Conservation (phyloP, 2,329 filamentous ascomycete genomes). For the Penicillium sp. region DNA sequence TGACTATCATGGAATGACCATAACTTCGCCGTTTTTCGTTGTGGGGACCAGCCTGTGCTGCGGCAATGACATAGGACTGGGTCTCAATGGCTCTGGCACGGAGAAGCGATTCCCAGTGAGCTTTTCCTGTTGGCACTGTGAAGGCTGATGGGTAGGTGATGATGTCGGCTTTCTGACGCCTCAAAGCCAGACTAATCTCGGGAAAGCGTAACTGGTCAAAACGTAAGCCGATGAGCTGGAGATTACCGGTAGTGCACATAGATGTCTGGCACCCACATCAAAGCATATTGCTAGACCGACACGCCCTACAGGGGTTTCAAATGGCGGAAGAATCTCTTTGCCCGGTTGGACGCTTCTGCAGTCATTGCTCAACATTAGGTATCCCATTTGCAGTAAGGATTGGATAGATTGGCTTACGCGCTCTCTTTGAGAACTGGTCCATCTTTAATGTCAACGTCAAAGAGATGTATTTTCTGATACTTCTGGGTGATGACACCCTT, state of each 20-base stretch:
- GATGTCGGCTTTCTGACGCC: conserved; percentile 68
- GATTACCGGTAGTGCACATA: background rate
- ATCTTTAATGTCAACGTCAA: conserved; percentile 66
- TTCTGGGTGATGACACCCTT: conserved; percentile 58
- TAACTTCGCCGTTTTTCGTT: conserved; percentile 79
- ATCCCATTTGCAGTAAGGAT: background rate
- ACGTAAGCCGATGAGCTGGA: background rate
- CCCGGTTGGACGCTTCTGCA: conserved; percentile 67
- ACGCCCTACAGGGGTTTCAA: conserved; percentile 70
- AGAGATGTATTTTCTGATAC: conserved; percentile 91
- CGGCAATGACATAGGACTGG: conserved; percentile 81
- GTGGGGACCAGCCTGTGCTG: conserved; percentile 76
- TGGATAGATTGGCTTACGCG: conserved; percentile 36
- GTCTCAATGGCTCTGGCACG: conserved; percentile 83
- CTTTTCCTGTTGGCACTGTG: conserved; percentile 77
- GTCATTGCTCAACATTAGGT: background rate
- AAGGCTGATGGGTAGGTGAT: conserved; percentile 89
- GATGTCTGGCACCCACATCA: conserved; percentile 54
- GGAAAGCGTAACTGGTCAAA: conserved; percentile 67
- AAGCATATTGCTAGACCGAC: conserved; percentile 86
- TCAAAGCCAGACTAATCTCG: conserved; percentile 69
- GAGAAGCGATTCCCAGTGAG: conserved; percentile 82
- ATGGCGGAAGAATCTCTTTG: conserved; percentile 63
- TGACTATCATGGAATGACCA: conserved; percentile 80
- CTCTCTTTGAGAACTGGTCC: conserved; percentile 64